phyloP scores from a whole-genome alignment of 441 rosid species.

The Pelargonium citronellum region DNA sequence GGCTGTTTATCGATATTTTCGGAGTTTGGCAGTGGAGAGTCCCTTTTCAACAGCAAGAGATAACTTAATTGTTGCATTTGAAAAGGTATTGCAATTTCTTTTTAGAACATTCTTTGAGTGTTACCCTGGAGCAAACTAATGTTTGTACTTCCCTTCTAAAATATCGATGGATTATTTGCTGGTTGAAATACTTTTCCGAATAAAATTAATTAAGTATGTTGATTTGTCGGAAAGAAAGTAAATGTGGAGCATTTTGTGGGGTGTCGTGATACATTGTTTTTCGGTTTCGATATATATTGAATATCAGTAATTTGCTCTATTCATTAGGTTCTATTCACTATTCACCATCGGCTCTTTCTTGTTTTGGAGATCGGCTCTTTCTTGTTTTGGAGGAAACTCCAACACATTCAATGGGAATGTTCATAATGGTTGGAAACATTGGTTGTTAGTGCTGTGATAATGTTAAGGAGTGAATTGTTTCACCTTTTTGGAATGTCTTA shows the following conservation, averaged over 20 bases:
- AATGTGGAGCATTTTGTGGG: not conserved
- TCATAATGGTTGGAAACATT: not conserved
- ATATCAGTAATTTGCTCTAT: no score
- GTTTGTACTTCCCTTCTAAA: not conserved
- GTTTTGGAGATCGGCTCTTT: no score
- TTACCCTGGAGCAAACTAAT: not conserved
- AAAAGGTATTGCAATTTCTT: slow-evolving; percentile 49
- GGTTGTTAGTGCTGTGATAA: not conserved
- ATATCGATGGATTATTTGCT: not conserved
- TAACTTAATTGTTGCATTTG: slow-evolving; percentile 90
- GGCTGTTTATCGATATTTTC: slow-evolving; percentile 75
- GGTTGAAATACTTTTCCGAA: not conserved
- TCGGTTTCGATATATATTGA: no score
- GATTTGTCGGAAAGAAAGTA: not conserved
- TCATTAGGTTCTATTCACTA: no score
- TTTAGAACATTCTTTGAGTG: not conserved
- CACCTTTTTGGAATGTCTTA: no score
- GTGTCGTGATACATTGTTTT: not conserved
- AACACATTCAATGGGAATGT: not conserved
- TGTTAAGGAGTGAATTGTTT: no score
- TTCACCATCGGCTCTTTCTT: no score
- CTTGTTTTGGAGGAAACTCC: no score
- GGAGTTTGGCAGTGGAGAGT: slow-evolving; percentile 83
- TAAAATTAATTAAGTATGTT: not conserved
- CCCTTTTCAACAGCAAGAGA: slow-evolving; percentile 94